Evolutionary conservation across 2,329 filamentous ascomycete species (phyloP), one percentile per base, ranked within the genome.

Genomic region (Neurospora sp.): DNA sequence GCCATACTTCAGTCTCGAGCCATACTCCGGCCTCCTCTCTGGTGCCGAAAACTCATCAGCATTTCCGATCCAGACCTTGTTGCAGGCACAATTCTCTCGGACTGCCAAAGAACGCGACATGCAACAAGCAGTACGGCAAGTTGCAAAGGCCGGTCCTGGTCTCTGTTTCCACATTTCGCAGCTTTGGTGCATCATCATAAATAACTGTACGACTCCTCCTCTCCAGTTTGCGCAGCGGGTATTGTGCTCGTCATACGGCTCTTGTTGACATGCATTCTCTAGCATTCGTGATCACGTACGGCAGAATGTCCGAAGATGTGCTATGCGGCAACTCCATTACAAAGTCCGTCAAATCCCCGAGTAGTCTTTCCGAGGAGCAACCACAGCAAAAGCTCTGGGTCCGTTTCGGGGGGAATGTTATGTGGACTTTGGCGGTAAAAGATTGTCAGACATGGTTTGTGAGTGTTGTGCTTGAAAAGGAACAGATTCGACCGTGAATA

Each of bases 101-200:
- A 79, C 77, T 6, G 75, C 76, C 3, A 75, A 78, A 36, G 76
- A 80, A 39, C 77, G 83, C 68, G 83, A 85, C 46, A 80, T 84
- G 81, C 75, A 80, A 36, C 84, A 85, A 72, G 83, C 81, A 2
- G 80, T 84, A 9, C 81, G 83, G 68, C 79, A 80, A 68, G 74
- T 80, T 15, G 77, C 77, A 1, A 77, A 78, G 52, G 78, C 77
- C 2, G 77, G 77, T 0, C 72, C 76, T 10, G 79, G 77, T 1
- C 74, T 80, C 19, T 85, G 82, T 68, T 85, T 84, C 69, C 83
- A 85, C 69, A 80, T 85, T 66, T 77, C 81, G 0, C 84, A 85
- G 72, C 69, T 84, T 10, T 85, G 84, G 84, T 82, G 80, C 71
- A 72, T 85, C 5, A 76, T 84, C 7, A 71, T 85, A 1, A 81